Evolutionary conservation across 768 basidiomycete genomes (phyloP).

Genomic region (Tulasnella calospora): DNA sequence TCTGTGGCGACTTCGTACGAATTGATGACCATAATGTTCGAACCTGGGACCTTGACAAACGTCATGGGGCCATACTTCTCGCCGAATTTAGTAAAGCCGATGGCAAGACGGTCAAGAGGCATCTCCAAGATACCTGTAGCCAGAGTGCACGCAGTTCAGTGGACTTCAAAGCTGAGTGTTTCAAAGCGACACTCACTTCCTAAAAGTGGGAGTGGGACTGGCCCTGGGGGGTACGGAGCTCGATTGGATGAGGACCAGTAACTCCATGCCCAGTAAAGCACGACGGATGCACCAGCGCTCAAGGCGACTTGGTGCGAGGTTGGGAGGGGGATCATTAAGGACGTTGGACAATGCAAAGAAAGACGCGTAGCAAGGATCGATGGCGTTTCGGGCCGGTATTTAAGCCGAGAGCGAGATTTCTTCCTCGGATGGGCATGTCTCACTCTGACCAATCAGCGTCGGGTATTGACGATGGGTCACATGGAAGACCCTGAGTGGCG

Average conservation of each 20-base stretch:
- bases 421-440: neutral
- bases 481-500: constrained; percentile 9
- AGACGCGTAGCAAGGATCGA: neutral
- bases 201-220: neutral
- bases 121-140: neutral
- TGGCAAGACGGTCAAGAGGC: neutral
- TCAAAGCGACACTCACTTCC: neutral
- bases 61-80: constrained; percentile 24
- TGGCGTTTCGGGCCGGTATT: constrained; percentile 1
- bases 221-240: neutral
- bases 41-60: constrained; percentile 20
- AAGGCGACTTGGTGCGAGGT: neutral
- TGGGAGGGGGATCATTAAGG: neutral
- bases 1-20: constrained; percentile 24
- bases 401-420: neutral
- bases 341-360: neutral
- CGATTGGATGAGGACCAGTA: neutral
- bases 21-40: constrained; percentile 24
- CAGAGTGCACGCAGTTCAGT: neutral
- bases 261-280: neutral
- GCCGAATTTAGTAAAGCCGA: constrained; percentile 21
- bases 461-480: neutral
- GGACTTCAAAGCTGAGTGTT: neutral
- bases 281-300: constrained; percentile 3
- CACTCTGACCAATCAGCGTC: neutral